Conservation (phyloP, 768 basidiomycete genomes). For the Lyophyllum semitale region DNA sequence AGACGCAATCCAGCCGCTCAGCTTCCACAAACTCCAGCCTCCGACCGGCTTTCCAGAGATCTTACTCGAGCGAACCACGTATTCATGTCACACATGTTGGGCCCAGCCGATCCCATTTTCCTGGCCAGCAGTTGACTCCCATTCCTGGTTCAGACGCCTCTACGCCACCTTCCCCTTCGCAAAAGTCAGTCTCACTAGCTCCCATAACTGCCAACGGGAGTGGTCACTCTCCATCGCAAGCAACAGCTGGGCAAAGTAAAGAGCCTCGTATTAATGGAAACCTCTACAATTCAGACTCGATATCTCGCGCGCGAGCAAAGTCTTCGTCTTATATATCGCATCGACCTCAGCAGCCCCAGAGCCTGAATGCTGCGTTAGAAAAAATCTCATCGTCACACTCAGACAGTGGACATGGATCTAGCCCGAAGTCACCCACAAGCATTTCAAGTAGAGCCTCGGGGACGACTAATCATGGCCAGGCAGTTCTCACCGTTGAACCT, state of each 20-base stretch:
- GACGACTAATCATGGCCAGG: slow-evolving; percentile 19
- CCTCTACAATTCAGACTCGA: slow-evolving; percentile 33
- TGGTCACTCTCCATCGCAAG: slow-evolving; percentile 29
- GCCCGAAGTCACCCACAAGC: slow-evolving; percentile 24
- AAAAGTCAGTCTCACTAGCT: slow-evolving; percentile 38
- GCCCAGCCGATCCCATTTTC: slow-evolving; percentile 31
- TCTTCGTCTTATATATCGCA: slow-evolving; percentile 57
- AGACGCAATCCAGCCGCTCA: slow-evolving; percentile 34
- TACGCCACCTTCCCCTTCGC: slow-evolving; percentile 52
- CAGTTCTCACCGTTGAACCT: slow-evolving; percentile 24
- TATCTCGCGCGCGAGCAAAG: slow-evolving; percentile 51
- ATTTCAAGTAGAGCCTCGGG: slow-evolving; percentile 22
- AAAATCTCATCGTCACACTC: slow-evolving; percentile 52
- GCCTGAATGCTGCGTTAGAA: slow-evolving; percentile 72
- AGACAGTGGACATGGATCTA: slow-evolving; percentile 36
- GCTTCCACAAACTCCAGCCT: slow-evolving; percentile 7
- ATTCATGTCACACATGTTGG: slow-evolving; percentile 19
- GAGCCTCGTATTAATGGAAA: slow-evolving; percentile 29
- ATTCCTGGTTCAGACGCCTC: slow-evolving; percentile 74
- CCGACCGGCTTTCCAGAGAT: slow-evolving; percentile 27
- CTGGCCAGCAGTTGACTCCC: slow-evolving; percentile 53
- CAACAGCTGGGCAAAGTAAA: slow-evolving; percentile 31
- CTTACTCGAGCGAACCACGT: slow-evolving; percentile 30
- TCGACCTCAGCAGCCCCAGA: slow-evolving; percentile 64
- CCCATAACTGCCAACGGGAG: slow-evolving; percentile 27